Conservation (phyloP, 306 rosid genomes). For the Castanea crenata region DNA sequence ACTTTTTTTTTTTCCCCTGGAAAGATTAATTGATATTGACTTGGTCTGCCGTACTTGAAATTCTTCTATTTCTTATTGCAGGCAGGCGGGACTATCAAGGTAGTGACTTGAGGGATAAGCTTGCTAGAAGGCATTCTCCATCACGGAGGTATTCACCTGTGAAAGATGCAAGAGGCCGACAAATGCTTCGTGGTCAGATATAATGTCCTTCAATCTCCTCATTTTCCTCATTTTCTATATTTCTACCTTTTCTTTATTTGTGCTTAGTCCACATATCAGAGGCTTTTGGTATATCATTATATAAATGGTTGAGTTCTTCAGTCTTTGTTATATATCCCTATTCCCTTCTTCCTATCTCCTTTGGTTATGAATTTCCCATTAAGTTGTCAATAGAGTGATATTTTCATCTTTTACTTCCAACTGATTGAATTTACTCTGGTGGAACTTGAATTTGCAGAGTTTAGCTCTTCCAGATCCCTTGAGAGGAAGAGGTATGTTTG, state of each 20-base stretch:
- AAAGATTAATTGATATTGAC: constrained; percentile 11
- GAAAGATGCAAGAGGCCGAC: constrained; percentile 64
- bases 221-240: constrained; percentile 23
- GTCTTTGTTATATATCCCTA: background rate
- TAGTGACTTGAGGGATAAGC: constrained; percentile 80
- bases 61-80: constrained; percentile 38
- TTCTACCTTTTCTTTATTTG: background rate
- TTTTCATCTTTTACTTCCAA: background rate
- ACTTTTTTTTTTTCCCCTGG: constrained; percentile 4
- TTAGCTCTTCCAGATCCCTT: constrained; percentile 60
- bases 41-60: constrained; percentile 20
- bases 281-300: background rate
- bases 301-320: background rate
- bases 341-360: background rate
- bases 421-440: constrained; percentile 14
- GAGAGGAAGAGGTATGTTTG: constrained; percentile 58
- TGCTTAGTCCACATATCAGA: background rate
- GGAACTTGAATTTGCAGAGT: constrained; percentile 52
- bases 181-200: constrained; percentile 52
- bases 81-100: constrained; percentile 68
- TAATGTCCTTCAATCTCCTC: constrained; percentile 20
- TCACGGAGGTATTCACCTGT: constrained; percentile 56
- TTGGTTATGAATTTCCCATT: background rate
- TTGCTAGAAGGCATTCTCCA: constrained; percentile 67
- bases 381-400: background rate